These are phyloP conservation scores for Psilocybe cyanescens DNA, from an alignment of 768 basidiomycete species.

Conservation along the genomic window DNA sequence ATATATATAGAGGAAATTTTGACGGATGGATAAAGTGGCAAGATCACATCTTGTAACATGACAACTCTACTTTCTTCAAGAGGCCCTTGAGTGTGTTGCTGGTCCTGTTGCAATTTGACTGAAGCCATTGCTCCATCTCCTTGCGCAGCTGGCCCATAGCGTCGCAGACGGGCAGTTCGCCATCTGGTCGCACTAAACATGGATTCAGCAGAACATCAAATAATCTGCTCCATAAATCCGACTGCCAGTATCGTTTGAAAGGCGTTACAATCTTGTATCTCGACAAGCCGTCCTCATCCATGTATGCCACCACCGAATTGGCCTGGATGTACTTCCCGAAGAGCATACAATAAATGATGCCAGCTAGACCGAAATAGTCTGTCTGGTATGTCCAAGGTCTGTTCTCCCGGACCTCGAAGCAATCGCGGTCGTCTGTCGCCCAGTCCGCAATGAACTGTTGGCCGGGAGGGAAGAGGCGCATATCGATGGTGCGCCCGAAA, in stretches of 20 bases:
- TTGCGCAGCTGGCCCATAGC: conserved; percentile 65
- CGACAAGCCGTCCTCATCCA: conserved; percentile 34
- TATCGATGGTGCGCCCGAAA: conserved; percentile 96
- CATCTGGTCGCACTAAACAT: conserved; percentile 53
- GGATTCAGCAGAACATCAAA: conserved; percentile 93
- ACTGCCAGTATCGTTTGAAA: conserved; percentile 97
- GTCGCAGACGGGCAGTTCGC: conserved; percentile 70
- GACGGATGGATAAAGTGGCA: conserved; percentile 4
- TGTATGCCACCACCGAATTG: conserved; percentile 48
- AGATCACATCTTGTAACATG: conserved; percentile 39
- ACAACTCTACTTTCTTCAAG: conserved; percentile 80
- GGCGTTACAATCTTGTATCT: conserved; percentile 72
- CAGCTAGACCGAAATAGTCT: conserved; percentile 96
- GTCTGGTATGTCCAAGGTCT: conserved; percentile 93
- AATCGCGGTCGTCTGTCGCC: conserved; percentile 89
- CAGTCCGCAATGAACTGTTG: conserved; percentile 90
- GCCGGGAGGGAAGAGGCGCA: conserved; percentile 71
- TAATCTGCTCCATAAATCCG: conserved; percentile 78
- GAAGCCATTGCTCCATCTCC: conserved; percentile 90
- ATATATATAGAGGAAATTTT: conserved; percentile 20
- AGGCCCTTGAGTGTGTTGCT: conserved; percentile 81
- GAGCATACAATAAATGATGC: conserved; percentile 93
- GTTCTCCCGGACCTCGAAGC: conserved; percentile 85
- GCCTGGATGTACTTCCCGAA: conserved; percentile 96
- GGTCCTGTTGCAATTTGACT: conserved; percentile 84